These are phyloP conservation scores for Anisodus acutangulus DNA, from an alignment of 257 asterid species.

Conservation along the genomic window DNA sequence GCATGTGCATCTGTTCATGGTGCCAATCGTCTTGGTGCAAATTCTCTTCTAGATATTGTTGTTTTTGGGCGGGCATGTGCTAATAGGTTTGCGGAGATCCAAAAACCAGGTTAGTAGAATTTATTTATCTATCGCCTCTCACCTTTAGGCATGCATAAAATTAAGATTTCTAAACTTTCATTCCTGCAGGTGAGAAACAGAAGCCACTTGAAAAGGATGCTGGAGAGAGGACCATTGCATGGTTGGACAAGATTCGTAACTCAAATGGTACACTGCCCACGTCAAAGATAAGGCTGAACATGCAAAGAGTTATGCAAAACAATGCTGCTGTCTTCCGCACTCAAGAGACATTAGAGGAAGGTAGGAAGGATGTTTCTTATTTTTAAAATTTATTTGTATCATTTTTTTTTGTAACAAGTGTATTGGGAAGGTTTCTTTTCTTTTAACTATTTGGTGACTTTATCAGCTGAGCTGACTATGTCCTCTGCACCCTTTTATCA, in stretches of 20 bases:
- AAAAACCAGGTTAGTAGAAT: slow-evolving; percentile 62
- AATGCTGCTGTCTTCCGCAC: slow-evolving; percentile 99
- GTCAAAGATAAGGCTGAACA: slow-evolving; percentile 82
- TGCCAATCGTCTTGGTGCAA: slow-evolving; percentile 98
- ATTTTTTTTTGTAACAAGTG: not conserved
- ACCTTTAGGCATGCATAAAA: slow-evolving; percentile 15
- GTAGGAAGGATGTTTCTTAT: slow-evolving; percentile 44
- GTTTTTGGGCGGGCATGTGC: slow-evolving; percentile 99
- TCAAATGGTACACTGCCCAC: slow-evolving; percentile 93
- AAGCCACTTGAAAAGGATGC: slow-evolving; percentile 83
- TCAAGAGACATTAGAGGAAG: slow-evolving; percentile 97
- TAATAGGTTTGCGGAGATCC: slow-evolving; percentile 91
- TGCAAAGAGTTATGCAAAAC: slow-evolving; percentile 95
- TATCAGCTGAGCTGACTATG: slow-evolving; percentile 11
- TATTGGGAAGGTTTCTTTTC: not conserved
- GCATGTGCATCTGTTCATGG: slow-evolving; percentile 99
- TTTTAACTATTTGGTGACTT: slow-evolving; percentile 8
- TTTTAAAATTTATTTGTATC: not conserved
- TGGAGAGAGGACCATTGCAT: slow-evolving; percentile 87
- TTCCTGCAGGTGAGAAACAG: slow-evolving; percentile 73
- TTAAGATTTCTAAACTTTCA: slow-evolving; percentile 36
- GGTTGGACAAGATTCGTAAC: slow-evolving; percentile 95
- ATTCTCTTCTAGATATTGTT: slow-evolving; percentile 96
- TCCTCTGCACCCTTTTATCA: slow-evolving; percentile 31
- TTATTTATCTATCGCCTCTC: not conserved